Conservation (phyloP, 192 early-diverging fungal genomes). For the Gaertneriomyces sp. region DNA sequence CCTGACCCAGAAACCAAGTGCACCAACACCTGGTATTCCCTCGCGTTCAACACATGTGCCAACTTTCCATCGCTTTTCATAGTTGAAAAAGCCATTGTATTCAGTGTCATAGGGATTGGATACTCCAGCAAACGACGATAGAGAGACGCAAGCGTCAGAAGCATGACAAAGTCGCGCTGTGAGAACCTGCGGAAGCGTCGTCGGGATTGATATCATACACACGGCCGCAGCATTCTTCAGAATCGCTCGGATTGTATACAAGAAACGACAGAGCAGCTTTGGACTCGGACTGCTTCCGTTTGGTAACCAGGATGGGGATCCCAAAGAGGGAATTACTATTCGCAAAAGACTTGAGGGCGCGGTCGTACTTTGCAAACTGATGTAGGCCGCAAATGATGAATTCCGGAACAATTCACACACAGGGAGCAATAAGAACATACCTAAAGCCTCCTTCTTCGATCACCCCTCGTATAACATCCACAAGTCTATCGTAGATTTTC, state of each 20-base stretch:
- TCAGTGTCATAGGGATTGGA: slow-evolving; percentile 59
- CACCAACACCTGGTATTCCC: slow-evolving; percentile 26
- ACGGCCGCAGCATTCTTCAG: slow-evolving; percentile 72
- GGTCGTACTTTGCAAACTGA: too few species aligned
- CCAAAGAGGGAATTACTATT: slow-evolving; percentile 77
- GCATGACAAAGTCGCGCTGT: slow-evolving; percentile 62
- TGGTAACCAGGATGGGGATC: slow-evolving; percentile 69
- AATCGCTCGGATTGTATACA: slow-evolving; percentile 71
- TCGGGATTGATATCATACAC: slow-evolving; percentile 78
- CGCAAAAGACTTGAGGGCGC: slow-evolving; percentile 53
- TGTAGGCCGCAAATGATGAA: too few species aligned
- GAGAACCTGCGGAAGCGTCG: slow-evolving; percentile 62
- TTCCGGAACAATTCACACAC: too few species aligned
- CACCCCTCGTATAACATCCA: slow-evolving; percentile 48
- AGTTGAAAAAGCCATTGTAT: slow-evolving; percentile 87
- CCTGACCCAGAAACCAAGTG: slow-evolving; percentile 79
- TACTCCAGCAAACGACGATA: slow-evolving; percentile 89
- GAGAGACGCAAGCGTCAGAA: slow-evolving; percentile 80
- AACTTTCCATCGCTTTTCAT: slow-evolving; percentile 73
- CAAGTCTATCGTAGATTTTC: slow-evolving; percentile 33
- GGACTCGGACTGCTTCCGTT: too few species aligned
- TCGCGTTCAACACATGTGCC: slow-evolving; percentile 47
- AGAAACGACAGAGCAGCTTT: slow-evolving; percentile 36
- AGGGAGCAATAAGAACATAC: not conserved
- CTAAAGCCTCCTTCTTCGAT: slow-evolving; percentile 69